phyloP scores from a whole-genome alignment of 164 flowering plant genomes.

The Stephania yunnanensis region DNA sequence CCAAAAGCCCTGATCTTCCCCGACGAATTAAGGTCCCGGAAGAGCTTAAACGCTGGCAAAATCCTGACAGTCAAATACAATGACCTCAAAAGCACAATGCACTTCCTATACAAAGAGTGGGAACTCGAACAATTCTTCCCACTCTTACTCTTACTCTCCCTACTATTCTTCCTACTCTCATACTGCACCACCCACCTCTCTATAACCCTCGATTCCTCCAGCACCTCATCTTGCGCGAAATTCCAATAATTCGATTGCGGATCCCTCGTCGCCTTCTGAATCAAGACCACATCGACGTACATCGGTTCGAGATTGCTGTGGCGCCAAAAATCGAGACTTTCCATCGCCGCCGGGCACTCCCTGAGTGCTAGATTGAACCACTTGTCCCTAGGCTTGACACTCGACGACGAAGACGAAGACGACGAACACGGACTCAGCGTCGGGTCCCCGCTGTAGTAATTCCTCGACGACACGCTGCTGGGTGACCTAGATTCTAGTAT shows the following conservation, averaged over 20 bases:
- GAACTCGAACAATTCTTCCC: conserved; percentile 33
- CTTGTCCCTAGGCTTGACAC: conserved; percentile 71
- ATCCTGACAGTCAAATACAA: conserved; percentile 72
- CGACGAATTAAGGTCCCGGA: conserved; percentile 61
- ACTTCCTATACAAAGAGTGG: conserved; percentile 54
- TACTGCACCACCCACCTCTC: conserved; percentile 95
- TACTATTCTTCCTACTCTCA: conserved; percentile 53
- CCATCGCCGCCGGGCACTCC: conserved; percentile 77
- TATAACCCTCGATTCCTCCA: conserved; percentile 37
- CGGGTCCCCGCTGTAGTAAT: conserved; percentile 69
- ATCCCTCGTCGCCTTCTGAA: conserved; percentile 39
- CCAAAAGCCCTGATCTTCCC: conserved; percentile 46
- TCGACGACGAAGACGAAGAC: conserved; percentile 66
- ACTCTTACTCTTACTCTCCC: conserved; percentile 43
- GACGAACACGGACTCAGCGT: conserved; percentile 64
- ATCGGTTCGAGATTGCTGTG: conserved; percentile 68
- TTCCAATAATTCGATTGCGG: conserved; percentile 34
- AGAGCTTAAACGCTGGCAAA: conserved; percentile 81
- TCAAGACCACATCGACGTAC: conserved; percentile 73
- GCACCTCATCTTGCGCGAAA: conserved; percentile 45
- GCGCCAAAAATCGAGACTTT: conserved; percentile 73
- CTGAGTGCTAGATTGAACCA: conserved; percentile 87
- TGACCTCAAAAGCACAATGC: conserved; percentile 67
- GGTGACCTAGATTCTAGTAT: conserved; percentile 43
- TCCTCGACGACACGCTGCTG: conserved; percentile 59